Percentiles rank a stretch among this genome's conserved stretches.
Evolutionary conservation across 441 rosid species (phyloP).

Genomic region (Populus tomentosa): DNA sequence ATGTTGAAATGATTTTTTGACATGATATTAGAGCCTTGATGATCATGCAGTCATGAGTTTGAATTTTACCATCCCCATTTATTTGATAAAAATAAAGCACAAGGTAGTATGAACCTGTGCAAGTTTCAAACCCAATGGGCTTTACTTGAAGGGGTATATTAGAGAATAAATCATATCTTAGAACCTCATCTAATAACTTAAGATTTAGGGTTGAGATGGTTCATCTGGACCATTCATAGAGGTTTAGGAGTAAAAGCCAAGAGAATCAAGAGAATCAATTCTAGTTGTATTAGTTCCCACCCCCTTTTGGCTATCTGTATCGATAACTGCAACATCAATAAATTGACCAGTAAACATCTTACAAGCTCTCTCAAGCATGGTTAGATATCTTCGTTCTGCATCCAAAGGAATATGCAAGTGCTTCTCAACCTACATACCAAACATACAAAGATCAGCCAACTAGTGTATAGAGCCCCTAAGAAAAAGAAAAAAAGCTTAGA

Average conservation of each 20-base stretch:
- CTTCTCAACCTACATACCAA: slow-evolving; percentile 47
- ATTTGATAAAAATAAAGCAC: too few relatives aligned
- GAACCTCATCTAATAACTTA: too few relatives aligned
- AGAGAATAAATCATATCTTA: too few relatives aligned
- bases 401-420: slow-evolving; percentile 60
- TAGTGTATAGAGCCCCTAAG: not conserved
- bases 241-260: slow-evolving; percentile 41
- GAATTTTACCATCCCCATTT: too few relatives aligned
- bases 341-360: slow-evolving; percentile 63
- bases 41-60: accelerated
- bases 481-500: not conserved
- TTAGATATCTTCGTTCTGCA: slow-evolving; percentile 53
- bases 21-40: too few relatives aligned
- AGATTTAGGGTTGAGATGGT: not conserved
- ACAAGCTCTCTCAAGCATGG: slow-evolving; percentile 68
- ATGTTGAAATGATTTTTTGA: too few relatives aligned
- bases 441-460: slow-evolving; percentile 16
- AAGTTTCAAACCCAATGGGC: accelerated
- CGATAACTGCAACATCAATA: slow-evolving; percentile 35
- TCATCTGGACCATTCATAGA: too few relatives aligned
- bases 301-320: slow-evolving; percentile 27
- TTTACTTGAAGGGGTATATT: too few relatives aligned
- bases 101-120: accelerated
- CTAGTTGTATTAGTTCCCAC: slow-evolving; percentile 28
- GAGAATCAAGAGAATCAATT: slow-evolving; percentile 30